Evolutionary conservation across 163 green algal species (phyloP), one percentile per base, ranked within the genome.

Genomic region (Scenedesmus sp.): DNA sequence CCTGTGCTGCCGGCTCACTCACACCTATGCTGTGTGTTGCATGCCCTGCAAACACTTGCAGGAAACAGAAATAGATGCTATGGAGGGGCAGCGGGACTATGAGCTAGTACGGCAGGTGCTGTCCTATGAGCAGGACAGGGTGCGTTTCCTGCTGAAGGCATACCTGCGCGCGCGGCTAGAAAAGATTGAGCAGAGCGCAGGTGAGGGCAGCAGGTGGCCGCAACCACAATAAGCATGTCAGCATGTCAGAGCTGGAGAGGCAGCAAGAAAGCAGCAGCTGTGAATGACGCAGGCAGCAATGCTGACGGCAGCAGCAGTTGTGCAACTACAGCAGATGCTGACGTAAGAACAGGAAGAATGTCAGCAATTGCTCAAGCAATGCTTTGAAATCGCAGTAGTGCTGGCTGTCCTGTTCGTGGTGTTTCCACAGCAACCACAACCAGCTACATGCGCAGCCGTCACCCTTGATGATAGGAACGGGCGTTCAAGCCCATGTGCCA

Each of bases 131-230:
- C 55, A 64, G 9, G 89, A 92, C 66, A 46, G 89, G 3, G 82
- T 92, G 26, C 60, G 89, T 1, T 92, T 57, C 79, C 82, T 92
- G 82, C 66, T 92, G 13, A 92, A 92, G 16, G n/a, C 89, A 56
- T 92, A 92, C 82, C 79, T 89, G 20, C 54, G 89, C 62, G 66
- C 89, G 82, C 66, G 89, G 8, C n/a, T 89, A 23, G 64, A n/a
- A 3, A 92, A 92, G 89, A 77, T 92, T 18, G 8, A 92, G 88
- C 76, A 88, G 59, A 86, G 23, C 55, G 88, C 88, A 67, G 88
- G 88, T 92, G 79, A 18, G 88, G 20, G 5, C 10, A 13, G n/a
- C 4, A 20, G 16, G 1, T 67, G 57, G 5, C 2, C 1, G 59
- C 5, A 16, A 16, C 5, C 18, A 46, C 20, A 23, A 26, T 7